Base-by-base conservation (phyloP, 1,139 yeast species). In the Magnusiomyces fungicola region DNA sequence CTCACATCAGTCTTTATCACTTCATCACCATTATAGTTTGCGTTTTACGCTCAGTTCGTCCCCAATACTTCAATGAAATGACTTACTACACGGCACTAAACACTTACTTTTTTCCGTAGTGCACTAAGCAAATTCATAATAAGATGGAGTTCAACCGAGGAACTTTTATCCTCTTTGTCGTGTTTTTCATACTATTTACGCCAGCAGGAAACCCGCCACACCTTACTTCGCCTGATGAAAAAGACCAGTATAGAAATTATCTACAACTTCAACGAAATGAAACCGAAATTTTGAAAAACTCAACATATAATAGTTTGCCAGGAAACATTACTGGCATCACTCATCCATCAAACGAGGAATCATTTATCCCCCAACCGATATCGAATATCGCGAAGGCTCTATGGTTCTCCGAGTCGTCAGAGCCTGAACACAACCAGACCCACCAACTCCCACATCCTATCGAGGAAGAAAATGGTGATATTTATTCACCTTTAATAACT, bases 271-370 rank as follows among this genome's bases (percentile, higher is more conserved):
- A 45, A 32, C 34, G 37, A 29, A 37, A 39, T 37, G 42, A 45
- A 24, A 63, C 64, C 10, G 57, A 63, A 2, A 64, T 66, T 12
- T 65, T 83, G 39, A 55, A 57, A 16, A 65, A 70, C 34, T 69
- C 78, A 37, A 70, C 74, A 1, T 81, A 75, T 61, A 53, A 61
- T 18, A 55, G 66, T 3, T 88, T 88, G 7, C 83, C 82, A 62
- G 85, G 84, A 0, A 83, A 85, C 58, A 64, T 87, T 10, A 84
- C 95, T 0, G 96, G 96, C 7, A 76, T 82, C 21, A 39, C 51
- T 6, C 58, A 61, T 44, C 57, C 61, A 1, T 50, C 32, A 2
- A 51, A 73, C 71, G 60, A 66, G 80, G 51, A 80, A 83, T 46
- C 85, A 21, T 67, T 86, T 1, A 61, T 87, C 10, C 95, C 96